Evolutionary conservation across 73 alveolate genomes (phyloP), one percentile per base, ranked within the genome.

Genomic region (Blepharisma japonicum): DNA sequence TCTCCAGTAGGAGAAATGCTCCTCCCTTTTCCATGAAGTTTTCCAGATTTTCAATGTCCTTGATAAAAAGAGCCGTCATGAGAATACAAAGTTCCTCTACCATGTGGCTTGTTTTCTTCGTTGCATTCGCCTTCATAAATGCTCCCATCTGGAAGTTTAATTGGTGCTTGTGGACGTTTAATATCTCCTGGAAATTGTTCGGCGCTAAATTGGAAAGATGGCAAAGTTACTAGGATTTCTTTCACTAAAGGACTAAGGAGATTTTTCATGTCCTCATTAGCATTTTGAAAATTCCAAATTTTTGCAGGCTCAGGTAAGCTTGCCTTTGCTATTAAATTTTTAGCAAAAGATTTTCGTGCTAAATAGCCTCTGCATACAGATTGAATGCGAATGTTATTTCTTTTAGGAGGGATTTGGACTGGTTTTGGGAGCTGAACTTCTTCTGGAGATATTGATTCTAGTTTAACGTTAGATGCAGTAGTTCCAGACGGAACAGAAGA

Each of bases 1-100:
- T 83, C 90, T 21, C 90, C 90, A 79, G 74, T 83, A 11, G 70
- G 68, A 67, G 74, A 80, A 68, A 76, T 76, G 47, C 53, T 76
- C 9, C 55, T 77, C 21, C 90, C 90, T 51, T 68, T 51, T 8
- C 86, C 86, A 67, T 56, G 67, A 56, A 83, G 78, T 71, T 83
- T 78, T 38, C 72, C 82, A 45, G 55, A 14, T 55, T 83, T 77
- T 86, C 91, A 84, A 25, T 53, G 68, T 25, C 91, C 91, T 27
- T 49, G 78, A 49, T 50, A 81, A 55, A 56, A n/a, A n/a, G 50
- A 47, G 9, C 87, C 87, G 61, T 80, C 87, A 11, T 47, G 21
- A 55, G 71, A 80, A 68, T 68, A 71, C 55, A 68, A 68, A 14
- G 48, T 49, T 9, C 87, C 87, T 38, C 8, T 55, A 18, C 86